Conservation (phyloP, 345 rosid species). For the Syzygium aqueum region DNA sequence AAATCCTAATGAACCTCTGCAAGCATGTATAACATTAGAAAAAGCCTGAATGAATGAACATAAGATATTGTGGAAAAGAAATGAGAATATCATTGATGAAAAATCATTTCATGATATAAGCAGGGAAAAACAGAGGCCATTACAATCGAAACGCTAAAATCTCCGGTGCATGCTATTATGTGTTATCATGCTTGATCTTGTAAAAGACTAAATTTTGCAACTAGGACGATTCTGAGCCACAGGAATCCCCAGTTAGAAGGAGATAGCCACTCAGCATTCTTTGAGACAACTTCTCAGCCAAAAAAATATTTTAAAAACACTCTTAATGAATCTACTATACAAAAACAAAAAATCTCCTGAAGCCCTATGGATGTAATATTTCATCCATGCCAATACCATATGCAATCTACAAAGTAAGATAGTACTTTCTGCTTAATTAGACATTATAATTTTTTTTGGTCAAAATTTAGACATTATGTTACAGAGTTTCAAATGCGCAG, state of each 20-base stretch:
- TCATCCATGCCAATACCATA: neutral
- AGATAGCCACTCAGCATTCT: neutral
- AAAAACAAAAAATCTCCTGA: neutral
- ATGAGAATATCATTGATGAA: neutral
- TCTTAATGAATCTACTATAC: neutral
- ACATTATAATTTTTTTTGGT: neutral
- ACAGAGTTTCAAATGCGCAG: neutral
- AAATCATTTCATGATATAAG: neutral
- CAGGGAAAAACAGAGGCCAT: neutral
- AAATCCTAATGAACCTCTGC: constrained; percentile 92
- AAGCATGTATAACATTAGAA: neutral
- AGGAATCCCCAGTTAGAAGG: neutral
- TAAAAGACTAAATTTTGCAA: neutral
- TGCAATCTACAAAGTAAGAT: neutral
- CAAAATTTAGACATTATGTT: neutral
- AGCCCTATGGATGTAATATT: neutral
- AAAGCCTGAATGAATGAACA: neutral
- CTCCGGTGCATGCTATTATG: neutral
- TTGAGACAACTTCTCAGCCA: neutral
- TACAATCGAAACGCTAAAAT: neutral
- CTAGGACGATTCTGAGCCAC: neutral
- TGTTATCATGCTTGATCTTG: neutral
- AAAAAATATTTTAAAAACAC: neutral
- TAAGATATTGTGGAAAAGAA: neutral
- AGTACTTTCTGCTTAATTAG: neutral